Percentiles rank a stretch among this genome's conserved stretches.
These are phyloP conservation scores for Quercus parvula DNA, from an alignment of 306 rosid species.

Conservation along the genomic window DNA sequence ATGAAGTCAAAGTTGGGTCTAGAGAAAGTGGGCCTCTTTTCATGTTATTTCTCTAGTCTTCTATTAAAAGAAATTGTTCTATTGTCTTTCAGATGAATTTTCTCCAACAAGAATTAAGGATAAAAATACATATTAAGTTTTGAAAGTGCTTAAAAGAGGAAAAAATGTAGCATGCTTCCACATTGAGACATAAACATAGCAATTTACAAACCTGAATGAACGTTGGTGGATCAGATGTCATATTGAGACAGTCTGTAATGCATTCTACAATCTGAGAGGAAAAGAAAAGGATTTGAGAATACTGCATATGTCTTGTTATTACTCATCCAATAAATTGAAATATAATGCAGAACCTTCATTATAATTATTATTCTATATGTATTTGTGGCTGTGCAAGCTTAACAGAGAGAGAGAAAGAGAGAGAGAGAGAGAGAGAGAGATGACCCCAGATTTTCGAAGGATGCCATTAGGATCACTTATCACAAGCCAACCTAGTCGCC, in stretches of 20 bases:
- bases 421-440: background rate
- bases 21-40: background rate
- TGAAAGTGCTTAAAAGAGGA: background rate
- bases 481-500: conserved; percentile 55
- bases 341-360: background rate
- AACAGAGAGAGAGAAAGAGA: background rate
- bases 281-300: background rate
- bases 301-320: background rate
- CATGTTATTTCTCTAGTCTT: too few relatives aligned
- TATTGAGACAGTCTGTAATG: conserved; percentile 7
- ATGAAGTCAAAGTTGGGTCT: background rate
- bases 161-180: background rate
- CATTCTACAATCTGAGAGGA: conserved; percentile 10
- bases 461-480: conserved; percentile 33
- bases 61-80: background rate
- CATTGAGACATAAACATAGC: too few relatives aligned
- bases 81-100: background rate
- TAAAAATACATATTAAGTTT: background rate
- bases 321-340: background rate
- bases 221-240: conserved; percentile 25
- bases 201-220: conserved; percentile 35
- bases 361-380: background rate
- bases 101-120: background rate
- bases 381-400: background rate
- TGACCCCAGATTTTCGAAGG: conserved; percentile 36